Evolutionary conservation across 768 basidiomycete genomes (phyloP), one percentile per base, ranked within the genome.

Genomic region (Lactarius hatsudake): DNA sequence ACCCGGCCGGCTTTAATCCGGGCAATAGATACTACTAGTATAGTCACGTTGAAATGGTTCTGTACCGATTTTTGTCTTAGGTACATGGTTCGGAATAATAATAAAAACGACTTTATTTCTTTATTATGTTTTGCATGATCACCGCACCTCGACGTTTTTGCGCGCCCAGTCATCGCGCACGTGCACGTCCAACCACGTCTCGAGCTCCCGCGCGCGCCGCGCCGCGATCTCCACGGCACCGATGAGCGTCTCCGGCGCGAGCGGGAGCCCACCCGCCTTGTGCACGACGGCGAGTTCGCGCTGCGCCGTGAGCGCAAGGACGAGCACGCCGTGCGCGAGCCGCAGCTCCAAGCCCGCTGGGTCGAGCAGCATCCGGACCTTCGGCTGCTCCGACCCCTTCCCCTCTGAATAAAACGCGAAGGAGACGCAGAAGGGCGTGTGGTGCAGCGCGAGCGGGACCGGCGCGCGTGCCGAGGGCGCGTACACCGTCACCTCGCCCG

Each of bases 241-340:
- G 73, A 96, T 75, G 32, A 98, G 81, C 69, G 94, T 90, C 20
- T 88, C 88, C 0, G 86, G 83, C 1, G 81, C 80, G 10, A 96
- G 81, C 0, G 96, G 93, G 1, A 93, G 86, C 0, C 96, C 96
- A 1, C 96, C 95, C 1, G 93, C 86, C 76, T 97, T 98, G 73
- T 94, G 93, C 61, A 98, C 79, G 18, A 98, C 94, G 73, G 93
- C 96, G 8, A 97, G 84, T 75, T 98, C 95, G 58, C 88, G 84
- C 75, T 97, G 95, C 1, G 95, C 89, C 71, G 97, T 98, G 59
- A 98, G 79, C 13, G 94, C 92, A 28, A 98, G 80, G 4, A 87
- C 87, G 66, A 92, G 79, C 43, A 86, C 76, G 2, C 91, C 90
- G 7, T 82, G 86, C 76, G 83, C 91, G 59, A 87, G 81, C 1